Evolutionary conservation across 129 eudicot species (phyloP).

Genomic region (Erigeron canadensis): DNA sequence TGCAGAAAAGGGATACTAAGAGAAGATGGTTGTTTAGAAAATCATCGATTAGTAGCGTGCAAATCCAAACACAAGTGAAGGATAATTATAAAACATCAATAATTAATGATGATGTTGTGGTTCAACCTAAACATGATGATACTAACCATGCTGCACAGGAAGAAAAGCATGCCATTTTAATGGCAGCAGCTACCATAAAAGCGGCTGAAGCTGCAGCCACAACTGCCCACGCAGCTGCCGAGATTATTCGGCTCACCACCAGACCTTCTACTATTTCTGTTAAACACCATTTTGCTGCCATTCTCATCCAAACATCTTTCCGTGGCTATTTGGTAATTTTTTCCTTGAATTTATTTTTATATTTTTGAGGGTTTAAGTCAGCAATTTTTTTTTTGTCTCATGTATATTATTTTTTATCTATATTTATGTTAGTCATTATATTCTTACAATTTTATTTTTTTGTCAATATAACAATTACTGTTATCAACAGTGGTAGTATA

Average conservation of each 20-base stretch:
- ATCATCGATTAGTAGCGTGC: constrained; percentile 30
- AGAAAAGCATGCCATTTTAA: constrained; percentile 54
- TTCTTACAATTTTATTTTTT: too few relatives aligned
- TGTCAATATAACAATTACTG: too few relatives aligned
- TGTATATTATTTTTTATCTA: too few relatives aligned
- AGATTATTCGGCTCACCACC: constrained; percentile 47
- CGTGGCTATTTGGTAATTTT: constrained; percentile 70
- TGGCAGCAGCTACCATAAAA: constrained; percentile 54
- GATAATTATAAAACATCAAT: not conserved
- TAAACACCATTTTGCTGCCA: constrained; percentile 60
- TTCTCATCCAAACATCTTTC: constrained; percentile 79
- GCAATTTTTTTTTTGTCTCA: too few relatives aligned
- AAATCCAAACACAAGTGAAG: constrained; percentile 28
- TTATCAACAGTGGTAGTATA: too few relatives aligned
- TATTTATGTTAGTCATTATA: too few relatives aligned
- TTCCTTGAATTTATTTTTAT: not conserved
- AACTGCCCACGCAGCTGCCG: constrained; percentile 59
- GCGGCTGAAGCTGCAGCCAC: constrained; percentile 66
- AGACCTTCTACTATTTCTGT: constrained; percentile 40
- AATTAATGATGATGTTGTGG: constrained; percentile 3
- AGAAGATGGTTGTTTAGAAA: constrained; percentile 75
- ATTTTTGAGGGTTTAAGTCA: too few relatives aligned
- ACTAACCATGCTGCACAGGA: constrained; percentile 23
- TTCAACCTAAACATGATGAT: constrained; percentile 6
- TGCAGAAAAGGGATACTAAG: constrained; percentile 69